Evolutionary conservation across 1,284 basidiomycete genomes (phyloP), one percentile per base, ranked within the genome.

Genomic region (Microbotryum scabiosae): DNA sequence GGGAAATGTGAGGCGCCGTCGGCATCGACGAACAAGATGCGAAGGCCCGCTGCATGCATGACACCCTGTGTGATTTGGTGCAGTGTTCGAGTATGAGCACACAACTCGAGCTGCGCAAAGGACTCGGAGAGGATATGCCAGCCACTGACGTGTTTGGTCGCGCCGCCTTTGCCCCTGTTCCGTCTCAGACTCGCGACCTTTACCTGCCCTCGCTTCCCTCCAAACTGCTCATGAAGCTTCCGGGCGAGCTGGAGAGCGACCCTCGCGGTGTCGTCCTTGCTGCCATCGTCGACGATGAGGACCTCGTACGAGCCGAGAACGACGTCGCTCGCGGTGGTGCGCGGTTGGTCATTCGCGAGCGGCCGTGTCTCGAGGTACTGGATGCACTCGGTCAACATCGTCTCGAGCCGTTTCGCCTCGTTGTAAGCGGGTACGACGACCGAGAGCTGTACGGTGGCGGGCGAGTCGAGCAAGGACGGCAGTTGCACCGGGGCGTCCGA

Each of bases 341-440:
- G 36, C 36, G 36, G 36, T 41, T 41, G 36, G 36, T 41, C 36
- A 12, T 12, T 41, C 20, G 73, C 62, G 1, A 79, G 74, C 73
- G 72, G 46, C 85, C 79, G 72, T 86, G 82, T 21, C 77, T 80
- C 72, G 49, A 79, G 69, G 61, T 65, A 76, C 10, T 65, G 64
- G 55, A 93, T 76, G 8, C 89, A 83, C 26, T 84, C 82, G 5
- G 79, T 76, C 66, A 97, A 82, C 90, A 96, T 96, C 46, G 77
- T 73, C 0, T 85, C 85, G n/a, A 97, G 78, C 7, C 92, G 82
- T 18, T 80, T 76, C 10, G 82, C 82, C 76, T 96, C 92, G 72
- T 96, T 96, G 79, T 85, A 97, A 0, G 92, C 91, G 16, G 92
- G 92, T 9, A 96, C 83, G 61, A 96, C 80, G 64, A 96, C 81